Evolutionary conservation across 106 monocot genomes (phyloP), one percentile per base, ranked within the genome.

Genomic region (Gastrodia elata): DNA sequence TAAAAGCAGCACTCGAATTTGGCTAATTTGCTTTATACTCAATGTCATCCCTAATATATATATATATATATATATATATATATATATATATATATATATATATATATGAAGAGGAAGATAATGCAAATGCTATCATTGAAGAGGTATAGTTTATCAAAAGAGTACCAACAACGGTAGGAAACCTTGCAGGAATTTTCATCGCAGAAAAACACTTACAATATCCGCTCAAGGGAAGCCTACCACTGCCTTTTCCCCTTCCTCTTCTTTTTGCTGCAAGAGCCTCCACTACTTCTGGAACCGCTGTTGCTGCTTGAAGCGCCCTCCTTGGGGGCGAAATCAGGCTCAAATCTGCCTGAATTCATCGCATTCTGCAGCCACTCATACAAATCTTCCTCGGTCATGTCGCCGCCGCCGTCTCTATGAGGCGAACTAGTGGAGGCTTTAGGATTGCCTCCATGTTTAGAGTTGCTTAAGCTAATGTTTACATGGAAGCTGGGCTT

Each of bases 401-500:
- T 84, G n/a, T 82, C 78, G 25, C 87, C 90, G 18, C 76, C 74
- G 28, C 81, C 48, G 28, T 64, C 72, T 52, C 85, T 77, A 34
- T 79, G 77, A 38, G 78, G 41, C 10, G 90, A 83, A 71, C 69
- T 78, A n/a, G n/a, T n/a, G 13, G 72, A 68, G 30, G 83, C 86
- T 56, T 84, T 87, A 14, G 81, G 42, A 52, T 35, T 71, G 52
- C 24, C 25, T 25, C 5, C 64, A 8, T 81, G 74, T 58, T 84
- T 93, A 24, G 90, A 86, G 39, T 78, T 72, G 39, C 76, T 72
- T 58, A 87, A 33, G 41, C 65, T 87, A 32, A 93, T 83, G 68
- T 98, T 98, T 10, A 91, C 88, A 70, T 98, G 93, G 59, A 98
- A 93, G 65, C 87, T 98, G 9, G 98, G 85, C 77, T 91, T 98